These are phyloP conservation scores for Gyromitra esculenta DNA, from an alignment of 2,329 filamentous ascomycete species.

Conservation along the genomic window DNA sequence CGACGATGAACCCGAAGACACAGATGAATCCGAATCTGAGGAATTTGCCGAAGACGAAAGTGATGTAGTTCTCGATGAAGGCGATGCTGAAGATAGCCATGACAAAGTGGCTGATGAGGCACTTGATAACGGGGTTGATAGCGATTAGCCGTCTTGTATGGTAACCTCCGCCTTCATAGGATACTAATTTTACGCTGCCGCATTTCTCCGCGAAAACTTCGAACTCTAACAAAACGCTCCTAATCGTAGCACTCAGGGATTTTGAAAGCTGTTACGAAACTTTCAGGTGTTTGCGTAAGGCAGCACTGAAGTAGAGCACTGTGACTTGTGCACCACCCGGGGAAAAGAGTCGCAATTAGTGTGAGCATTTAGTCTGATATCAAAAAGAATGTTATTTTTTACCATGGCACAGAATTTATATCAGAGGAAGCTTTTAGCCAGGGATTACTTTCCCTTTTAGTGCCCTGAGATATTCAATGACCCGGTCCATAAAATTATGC, in stretches of 20 bases:
- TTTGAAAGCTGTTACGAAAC: too few species aligned
- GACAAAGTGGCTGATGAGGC: constrained; percentile 65
- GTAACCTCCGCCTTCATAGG: neutral
- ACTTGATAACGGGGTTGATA: constrained; percentile 70
- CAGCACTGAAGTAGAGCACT: too few species aligned
- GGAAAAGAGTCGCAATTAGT: too few species aligned
- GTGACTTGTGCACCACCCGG: too few species aligned
- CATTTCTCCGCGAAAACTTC: neutral
- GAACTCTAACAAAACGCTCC: neutral
- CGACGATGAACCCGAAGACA: constrained; percentile 55
- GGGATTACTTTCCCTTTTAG: too few species aligned
- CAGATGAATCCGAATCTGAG: constrained; percentile 60
- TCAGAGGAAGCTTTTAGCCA: too few species aligned
- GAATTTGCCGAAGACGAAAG: constrained; percentile 63
- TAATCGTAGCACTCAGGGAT: neutral
- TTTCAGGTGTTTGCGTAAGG: too few species aligned
- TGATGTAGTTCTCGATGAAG: constrained; percentile 63
- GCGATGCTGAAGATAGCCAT: constrained; percentile 65
- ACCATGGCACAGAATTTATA: too few species aligned
- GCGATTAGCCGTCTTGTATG: constrained; percentile 56
- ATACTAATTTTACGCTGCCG: neutral
- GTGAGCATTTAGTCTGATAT: too few species aligned
- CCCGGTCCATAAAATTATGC: too few species aligned
- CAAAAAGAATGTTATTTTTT: too few species aligned
- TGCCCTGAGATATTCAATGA: too few species aligned